These are phyloP conservation scores for Westerdykella sp. DNA, from an alignment of 2,329 filamentous ascomycete species.

Conservation along the genomic window DNA sequence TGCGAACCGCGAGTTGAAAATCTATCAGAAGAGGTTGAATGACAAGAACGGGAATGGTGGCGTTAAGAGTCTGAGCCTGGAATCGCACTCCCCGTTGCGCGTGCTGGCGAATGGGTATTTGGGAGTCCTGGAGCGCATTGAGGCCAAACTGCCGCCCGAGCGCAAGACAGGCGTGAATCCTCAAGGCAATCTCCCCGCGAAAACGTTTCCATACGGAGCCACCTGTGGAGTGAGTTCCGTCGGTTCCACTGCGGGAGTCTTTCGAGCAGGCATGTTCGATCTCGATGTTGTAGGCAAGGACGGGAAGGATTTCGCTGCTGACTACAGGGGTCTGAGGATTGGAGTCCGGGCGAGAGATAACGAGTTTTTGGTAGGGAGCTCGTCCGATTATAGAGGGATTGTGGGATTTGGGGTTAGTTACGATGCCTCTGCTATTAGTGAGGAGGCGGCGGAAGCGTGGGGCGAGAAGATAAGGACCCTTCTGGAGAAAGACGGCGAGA, in stretches of 20 bases:
- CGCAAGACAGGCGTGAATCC: slow-evolving; percentile 24
- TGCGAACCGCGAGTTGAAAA: slow-evolving; percentile 39
- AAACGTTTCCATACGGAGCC: slow-evolving; percentile 27
- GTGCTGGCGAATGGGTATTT: slow-evolving; percentile 43
- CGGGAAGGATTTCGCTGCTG: slow-evolving; percentile 36
- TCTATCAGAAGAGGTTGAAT: slow-evolving; percentile 42
- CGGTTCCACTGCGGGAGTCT: slow-evolving; percentile 32
- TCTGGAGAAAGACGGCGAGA: slow-evolving; percentile 17
- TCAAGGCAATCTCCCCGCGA: slow-evolving; percentile 35
- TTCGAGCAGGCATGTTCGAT: slow-evolving; percentile 24
- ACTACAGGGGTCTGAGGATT: slow-evolving; percentile 33
- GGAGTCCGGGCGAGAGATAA: slow-evolving; percentile 42
- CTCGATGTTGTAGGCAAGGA: slow-evolving; percentile 17
- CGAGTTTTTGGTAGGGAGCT: slow-evolving; percentile 43
- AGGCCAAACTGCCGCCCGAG: slow-evolving; percentile 29
- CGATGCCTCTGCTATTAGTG: slow-evolving; percentile 36
- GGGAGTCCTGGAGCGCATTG: slow-evolving; percentile 34
- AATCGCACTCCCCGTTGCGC: slow-evolving; percentile 34
- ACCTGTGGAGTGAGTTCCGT: slow-evolving; percentile 44
- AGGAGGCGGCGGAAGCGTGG: slow-evolving; percentile 28
- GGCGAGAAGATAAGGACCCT: slow-evolving; percentile 24
- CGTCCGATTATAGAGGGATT: slow-evolving; percentile 30
- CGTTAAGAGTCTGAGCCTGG: slow-evolving; percentile 18
- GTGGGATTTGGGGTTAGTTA: slow-evolving; percentile 39
- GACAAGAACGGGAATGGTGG: slow-evolving; percentile 3